These are phyloP conservation scores for Cladosporium sp. DNA, from an alignment of 2,329 filamentous ascomycete species.

Conservation along the genomic window DNA sequence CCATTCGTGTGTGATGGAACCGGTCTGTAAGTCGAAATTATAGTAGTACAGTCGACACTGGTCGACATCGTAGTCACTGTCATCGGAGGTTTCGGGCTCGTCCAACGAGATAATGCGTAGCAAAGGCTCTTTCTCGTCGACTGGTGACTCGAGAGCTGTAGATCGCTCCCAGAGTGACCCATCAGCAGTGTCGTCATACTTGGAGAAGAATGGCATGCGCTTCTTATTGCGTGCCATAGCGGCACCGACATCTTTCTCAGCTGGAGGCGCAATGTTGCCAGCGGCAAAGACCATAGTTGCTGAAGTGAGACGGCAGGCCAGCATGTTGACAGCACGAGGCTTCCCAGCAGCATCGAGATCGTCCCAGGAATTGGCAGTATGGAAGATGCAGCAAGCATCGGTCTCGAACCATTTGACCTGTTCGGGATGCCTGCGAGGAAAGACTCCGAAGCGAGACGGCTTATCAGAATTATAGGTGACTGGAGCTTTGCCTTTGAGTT, in stretches of 20 bases:
- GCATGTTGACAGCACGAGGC: conserved; percentile 53
- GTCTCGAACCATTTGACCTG: conserved; percentile 65
- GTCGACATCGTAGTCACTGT: conserved; percentile 49
- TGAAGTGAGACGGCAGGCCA: conserved; percentile 64
- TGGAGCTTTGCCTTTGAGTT: conserved; percentile 52
- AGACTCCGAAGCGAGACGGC: conserved; percentile 62
- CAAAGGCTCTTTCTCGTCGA: conserved; percentile 27
- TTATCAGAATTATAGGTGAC: conserved; percentile 57
- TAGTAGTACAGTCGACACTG: conserved; percentile 70
- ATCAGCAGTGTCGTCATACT: conserved; percentile 36
- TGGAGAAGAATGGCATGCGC: conserved; percentile 45
- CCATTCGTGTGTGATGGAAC: conserved; percentile 57
- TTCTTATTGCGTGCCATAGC: conserved; percentile 19
- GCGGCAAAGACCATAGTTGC: conserved; percentile 61
- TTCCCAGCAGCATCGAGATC: conserved; percentile 33
- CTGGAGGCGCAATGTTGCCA: conserved; percentile 57
- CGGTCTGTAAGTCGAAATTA: conserved; percentile 48
- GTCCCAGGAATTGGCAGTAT: conserved; percentile 70
- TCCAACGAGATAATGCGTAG: conserved; percentile 16
- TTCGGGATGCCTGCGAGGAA: conserved; percentile 57
- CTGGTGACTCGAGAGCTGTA: conserved; percentile 21
- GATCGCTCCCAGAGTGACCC: conserved; percentile 22
- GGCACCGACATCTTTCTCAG: conserved; percentile 6
- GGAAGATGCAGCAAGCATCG: conserved; percentile 64
- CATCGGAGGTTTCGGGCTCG: conserved; percentile 8